Base-by-base conservation (phyloP, 192 early-diverging fungal species). In the Podila epicladia region DNA sequence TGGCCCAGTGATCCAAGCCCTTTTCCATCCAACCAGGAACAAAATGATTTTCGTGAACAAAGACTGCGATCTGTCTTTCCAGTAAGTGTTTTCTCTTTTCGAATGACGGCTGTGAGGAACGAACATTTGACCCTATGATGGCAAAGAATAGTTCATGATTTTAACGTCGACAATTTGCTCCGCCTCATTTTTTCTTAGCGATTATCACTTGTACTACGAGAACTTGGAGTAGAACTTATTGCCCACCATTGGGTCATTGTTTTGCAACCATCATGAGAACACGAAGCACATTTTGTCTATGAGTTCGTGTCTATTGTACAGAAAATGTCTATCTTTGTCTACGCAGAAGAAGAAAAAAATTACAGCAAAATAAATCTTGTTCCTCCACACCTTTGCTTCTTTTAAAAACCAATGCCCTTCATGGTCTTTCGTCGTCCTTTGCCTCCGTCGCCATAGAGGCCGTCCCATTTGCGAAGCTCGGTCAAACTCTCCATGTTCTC, bases 401-500 rank as follows among this genome's bases (percentile, higher is more conserved):
- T 9, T 20, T 79, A 74, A 77, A 92, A 93, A 28, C 91, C 91
- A 66, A 88, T 85, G 24, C 86, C 87, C 58, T 75, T 85, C 65
- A 82, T 82, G 9, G 26, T 75, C 49, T 71, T 76, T 65, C 87
- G 83, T 64, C 83, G 76, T 22, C 72, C 73, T 64, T 86, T 84
- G 5, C 89, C 90, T 20, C 90, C 93, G 82, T 97, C 95, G 31
- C 97, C 97, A 78, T 93, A 98, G 72, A 87, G 67, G 55, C 86
- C 89, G 84, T 96, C 94, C 96, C 96, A 98, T 82, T 98, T 97
- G 58, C 93, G 82, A 67, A 98, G 85, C 86, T 96, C 95, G 22
- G 93, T 84, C 62, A 98, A 83, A 65, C 94, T 94, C 65, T 93
- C 88, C 95, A 94, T 96, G 71, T 96, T 93, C 74, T 97, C 97